Evolutionary conservation across 257 asterid species (phyloP), one percentile per base, ranked within the genome.

Genomic region (Nicotiana tabacum): DNA sequence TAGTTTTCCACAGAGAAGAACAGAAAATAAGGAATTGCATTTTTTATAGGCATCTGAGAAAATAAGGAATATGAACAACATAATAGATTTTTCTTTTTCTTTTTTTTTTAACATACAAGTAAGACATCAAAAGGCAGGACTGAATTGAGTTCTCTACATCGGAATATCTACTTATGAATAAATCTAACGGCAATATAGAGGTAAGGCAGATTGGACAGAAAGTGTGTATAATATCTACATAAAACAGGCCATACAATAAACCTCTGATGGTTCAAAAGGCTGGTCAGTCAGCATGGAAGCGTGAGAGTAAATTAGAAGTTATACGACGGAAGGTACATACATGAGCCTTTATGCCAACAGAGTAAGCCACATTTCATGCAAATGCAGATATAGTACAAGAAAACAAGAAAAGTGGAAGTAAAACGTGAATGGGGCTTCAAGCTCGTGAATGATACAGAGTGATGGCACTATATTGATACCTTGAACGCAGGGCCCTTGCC

Each of bases 401-500:
- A 53, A 53, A 53, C 57, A 53, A 53, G 80, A 30, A 74, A 72
- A 48, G 62, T 46, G 39, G 62, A 27, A 48, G 80, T 37, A 74
- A 27, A 74, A 13, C 21, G 9, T 27, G 48, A 43, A 74, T 48
- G 80, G 80, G 80, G 80, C 39, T 4, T 13, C 46, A 80, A 80
- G 35, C 76, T 39, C 83, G 24, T 58, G 37, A 56, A 24, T 32
- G 61, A 16, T 15, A 65, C 51, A 46, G 65, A 55, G 30, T 48
- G 43, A 74, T 74, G 80, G 27, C 51, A 80, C 6, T 80, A 67
- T 58, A 65, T 64, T 11, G 27, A 13, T 89, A 93, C 98, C 98
- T 91, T 77, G 86, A 84, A 83, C 61, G 61, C 48, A 83, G 89
- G 79, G 93, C 83, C 82, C 91, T 89, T 56, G 86, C 84, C 76